Evolutionary conservation across 768 basidiomycete genomes (phyloP).

Genomic region (Xanthoconium stramineum): DNA sequence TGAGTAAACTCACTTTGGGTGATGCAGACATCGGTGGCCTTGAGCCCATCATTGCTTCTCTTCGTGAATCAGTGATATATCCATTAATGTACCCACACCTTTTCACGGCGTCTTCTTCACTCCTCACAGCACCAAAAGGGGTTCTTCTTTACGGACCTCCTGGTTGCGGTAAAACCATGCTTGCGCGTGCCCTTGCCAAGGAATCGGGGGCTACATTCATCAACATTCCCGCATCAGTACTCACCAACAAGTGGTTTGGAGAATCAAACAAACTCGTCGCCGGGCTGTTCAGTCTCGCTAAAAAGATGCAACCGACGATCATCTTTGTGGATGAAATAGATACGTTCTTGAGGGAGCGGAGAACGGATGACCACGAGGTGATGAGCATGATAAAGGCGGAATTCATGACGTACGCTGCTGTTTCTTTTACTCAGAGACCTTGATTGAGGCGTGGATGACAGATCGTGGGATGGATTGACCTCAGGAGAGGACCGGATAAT

Average conservation of each 20-base stretch:
- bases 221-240: conserved; percentile 71
- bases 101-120: conserved; percentile 75
- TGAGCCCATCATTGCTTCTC: conserved; percentile 82
- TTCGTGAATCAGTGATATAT: conserved; percentile 94
- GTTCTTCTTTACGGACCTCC: conserved; percentile 95
- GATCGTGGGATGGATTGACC: conserved; percentile 92
- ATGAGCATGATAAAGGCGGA: conserved; percentile 99
- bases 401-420: conserved; percentile 74
- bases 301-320: conserved; percentile 91
- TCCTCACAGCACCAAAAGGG: conserved; percentile 91
- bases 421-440: not conserved
- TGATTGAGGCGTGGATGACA: conserved; percentile 25
- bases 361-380: conserved; percentile 90
- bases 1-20: not conserved
- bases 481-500: conserved; percentile 80
- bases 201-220: conserved; percentile 98
- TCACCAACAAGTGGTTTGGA: conserved; percentile 83
- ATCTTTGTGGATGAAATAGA: conserved; percentile 99
- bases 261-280: conserved; percentile 95
- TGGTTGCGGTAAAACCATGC: conserved; percentile 98
- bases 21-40: conserved; percentile 84
- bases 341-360: conserved; percentile 86
- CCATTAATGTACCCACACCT: conserved; percentile 89
- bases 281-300: conserved; percentile 88
- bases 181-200: conserved; percentile 97